Conservation (phyloP, 2,329 filamentous ascomycete genomes). For the Dothidotthia symphoricarpi region DNA sequence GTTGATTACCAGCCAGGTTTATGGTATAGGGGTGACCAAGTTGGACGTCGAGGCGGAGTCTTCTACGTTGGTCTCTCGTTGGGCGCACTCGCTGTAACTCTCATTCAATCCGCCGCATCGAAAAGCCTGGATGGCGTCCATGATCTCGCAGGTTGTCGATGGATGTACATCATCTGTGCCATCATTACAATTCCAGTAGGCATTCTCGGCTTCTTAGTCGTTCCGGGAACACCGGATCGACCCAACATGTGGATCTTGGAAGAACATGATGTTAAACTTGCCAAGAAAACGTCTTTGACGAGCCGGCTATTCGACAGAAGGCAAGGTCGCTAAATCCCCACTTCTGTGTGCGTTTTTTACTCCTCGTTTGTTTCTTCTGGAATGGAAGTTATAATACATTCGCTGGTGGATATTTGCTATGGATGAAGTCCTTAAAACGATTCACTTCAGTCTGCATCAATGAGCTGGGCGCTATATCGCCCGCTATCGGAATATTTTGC, state of each 20-base stretch:
- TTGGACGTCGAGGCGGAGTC: slow-evolving; percentile 51
- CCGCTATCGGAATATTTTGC: slow-evolving; percentile 58
- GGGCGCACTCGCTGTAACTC: slow-evolving; percentile 53
- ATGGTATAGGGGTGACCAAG: slow-evolving; percentile 50
- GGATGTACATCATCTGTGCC: slow-evolving; percentile 42
- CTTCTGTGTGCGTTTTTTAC: slow-evolving; percentile 54
- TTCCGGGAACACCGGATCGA: slow-evolving; percentile 53
- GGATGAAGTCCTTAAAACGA: slow-evolving; percentile 56
- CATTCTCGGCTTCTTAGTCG: slow-evolving; percentile 51
- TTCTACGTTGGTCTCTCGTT: slow-evolving; percentile 55
- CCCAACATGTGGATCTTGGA: slow-evolving; percentile 52
- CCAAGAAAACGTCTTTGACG: slow-evolving; percentile 48
- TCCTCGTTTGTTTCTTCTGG: slow-evolving; percentile 58
- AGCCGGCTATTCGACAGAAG: slow-evolving; percentile 41
- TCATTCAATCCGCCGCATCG: slow-evolving; percentile 43
- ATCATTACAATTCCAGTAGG: slow-evolving; percentile 58
- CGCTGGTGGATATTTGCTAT: slow-evolving; percentile 55
- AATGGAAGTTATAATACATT: slow-evolving; percentile 51
- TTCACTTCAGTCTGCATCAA: slow-evolving; percentile 52
- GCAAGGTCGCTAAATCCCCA: slow-evolving; percentile 36
- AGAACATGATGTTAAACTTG: slow-evolving; percentile 49
- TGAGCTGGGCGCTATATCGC: slow-evolving; percentile 53
- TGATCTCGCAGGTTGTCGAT: slow-evolving; percentile 39
- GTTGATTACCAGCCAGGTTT: slow-evolving; percentile 33
- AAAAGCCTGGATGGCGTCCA: slow-evolving; percentile 58